Evolutionary conservation across 495 filamentous ascomycete species (phyloP).

Genomic region (Neurospora sp.): DNA sequence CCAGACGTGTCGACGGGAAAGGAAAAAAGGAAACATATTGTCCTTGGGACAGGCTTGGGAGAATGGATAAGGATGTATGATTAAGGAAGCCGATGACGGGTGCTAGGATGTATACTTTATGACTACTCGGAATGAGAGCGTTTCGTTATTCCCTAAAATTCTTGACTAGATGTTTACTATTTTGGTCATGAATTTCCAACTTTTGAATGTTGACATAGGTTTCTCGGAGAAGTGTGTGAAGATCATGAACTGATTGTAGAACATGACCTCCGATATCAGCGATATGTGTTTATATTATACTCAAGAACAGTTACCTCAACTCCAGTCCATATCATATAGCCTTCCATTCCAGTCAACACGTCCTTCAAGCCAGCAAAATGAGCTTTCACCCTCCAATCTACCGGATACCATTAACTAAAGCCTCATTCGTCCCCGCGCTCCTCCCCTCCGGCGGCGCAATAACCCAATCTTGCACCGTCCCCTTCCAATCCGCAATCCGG

Average conservation of each 20-base stretch:
- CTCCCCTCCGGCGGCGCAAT: slow-evolving; percentile 41
- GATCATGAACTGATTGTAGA: not conserved
- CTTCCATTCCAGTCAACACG: not conserved
- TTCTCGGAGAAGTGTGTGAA: not conserved
- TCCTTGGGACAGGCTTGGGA: not conserved
- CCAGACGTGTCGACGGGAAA: not conserved
- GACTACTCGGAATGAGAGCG: not conserved
- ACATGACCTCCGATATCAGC: not conserved
- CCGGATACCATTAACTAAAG: slow-evolving; percentile 23
- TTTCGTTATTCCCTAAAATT: not conserved
- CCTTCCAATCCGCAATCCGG: slow-evolving; percentile 74
- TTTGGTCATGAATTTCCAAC: not conserved
- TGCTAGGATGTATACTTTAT: not conserved
- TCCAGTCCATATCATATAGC: not conserved
- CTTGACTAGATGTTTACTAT: not conserved
- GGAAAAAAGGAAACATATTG: not conserved
- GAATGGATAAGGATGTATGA: not conserved
- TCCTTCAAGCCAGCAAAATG: too few relatives aligned
- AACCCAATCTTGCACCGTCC: slow-evolving; percentile 62
- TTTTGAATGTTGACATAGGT: not conserved
- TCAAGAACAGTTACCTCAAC: not conserved
- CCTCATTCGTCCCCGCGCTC: slow-evolving; percentile 5
- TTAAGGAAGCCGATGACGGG: not conserved
- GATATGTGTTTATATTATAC: not conserved
- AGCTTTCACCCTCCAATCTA: not conserved